These are phyloP conservation scores for Mycena indigotica DNA, from an alignment of 768 basidiomycete genomes.

Conservation along the genomic window DNA sequence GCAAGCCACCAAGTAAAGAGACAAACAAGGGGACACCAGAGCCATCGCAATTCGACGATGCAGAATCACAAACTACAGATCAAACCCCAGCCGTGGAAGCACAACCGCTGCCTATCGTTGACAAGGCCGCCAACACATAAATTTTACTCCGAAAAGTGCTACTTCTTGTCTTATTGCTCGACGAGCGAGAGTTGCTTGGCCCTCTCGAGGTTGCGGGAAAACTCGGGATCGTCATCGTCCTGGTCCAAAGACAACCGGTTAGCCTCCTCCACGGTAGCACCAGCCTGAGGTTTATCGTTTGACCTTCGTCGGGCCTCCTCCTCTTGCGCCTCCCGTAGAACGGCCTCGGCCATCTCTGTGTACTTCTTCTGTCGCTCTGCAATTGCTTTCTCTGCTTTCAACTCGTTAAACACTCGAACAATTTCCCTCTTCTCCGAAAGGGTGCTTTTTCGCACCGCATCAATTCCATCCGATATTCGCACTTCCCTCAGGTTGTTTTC, in stretches of 20 bases:
- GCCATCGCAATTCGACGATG: background rate
- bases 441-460: conserved; percentile 38
- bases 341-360: conserved; percentile 35
- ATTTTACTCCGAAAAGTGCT: background rate
- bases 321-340: conserved; percentile 26
- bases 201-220: conserved; percentile 33
- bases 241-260: conserved; percentile 2
- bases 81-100: background rate
- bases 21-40: conserved; percentile 37
- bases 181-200: conserved; percentile 38
- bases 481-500: conserved; percentile 38
- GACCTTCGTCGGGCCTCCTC: conserved; percentile 5
- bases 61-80: background rate
- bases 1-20: conserved; percentile 15
- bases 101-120: background rate
- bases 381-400: conserved; percentile 27
- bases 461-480: conserved; percentile 42
- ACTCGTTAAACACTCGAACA: conserved; percentile 40
- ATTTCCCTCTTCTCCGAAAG: conserved; percentile 35
- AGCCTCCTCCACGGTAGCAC: conserved; percentile 2
- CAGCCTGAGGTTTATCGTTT: background rate
- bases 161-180: conserved; percentile 32
- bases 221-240: conserved; percentile 24
- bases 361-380: conserved; percentile 37
- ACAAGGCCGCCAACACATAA: too few species aligned